Evolutionary conservation across 352 stramenopile species (phyloP).

Genomic region (Phytopythium vexans): DNA sequence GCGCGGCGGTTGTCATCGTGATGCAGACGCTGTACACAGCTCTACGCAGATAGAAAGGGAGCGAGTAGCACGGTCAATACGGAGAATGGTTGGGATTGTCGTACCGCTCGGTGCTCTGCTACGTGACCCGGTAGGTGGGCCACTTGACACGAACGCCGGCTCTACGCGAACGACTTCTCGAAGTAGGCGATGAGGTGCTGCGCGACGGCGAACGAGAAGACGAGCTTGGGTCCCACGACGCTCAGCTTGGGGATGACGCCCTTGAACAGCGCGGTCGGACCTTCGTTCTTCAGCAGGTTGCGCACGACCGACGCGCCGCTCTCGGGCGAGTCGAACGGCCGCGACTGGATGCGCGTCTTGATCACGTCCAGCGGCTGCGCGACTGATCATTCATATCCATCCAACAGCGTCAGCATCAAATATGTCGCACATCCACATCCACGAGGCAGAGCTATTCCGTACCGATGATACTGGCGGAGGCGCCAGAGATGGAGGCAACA

Average conservation of each 20-base stretch:
- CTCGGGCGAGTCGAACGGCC: constrained; percentile 92
- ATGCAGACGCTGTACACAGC: constrained; percentile 3
- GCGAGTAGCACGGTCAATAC: no score
- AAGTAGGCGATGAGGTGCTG: constrained; percentile 95
- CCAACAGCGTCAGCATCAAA: constrained; percentile 7
- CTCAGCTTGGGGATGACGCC: constrained; percentile 93
- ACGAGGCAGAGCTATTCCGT: constrained; percentile 9
- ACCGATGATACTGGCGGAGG: constrained; percentile 82
- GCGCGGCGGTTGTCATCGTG: constrained; percentile 12
- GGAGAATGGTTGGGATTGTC: no score
- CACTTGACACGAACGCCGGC: no score
- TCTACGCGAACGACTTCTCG: constrained; percentile 65
- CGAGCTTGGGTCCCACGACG: constrained; percentile 94
- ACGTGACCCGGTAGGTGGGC: no score
- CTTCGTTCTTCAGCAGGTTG: constrained; percentile 93
- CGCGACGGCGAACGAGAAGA: constrained; percentile 96
- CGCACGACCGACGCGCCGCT: constrained; percentile 88
- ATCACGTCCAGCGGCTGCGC: constrained; percentile 93
- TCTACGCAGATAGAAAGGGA: no score
- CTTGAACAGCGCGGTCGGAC: constrained; percentile 92
- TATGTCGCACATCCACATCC: constrained; percentile 3
- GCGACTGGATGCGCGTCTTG: constrained; percentile 94
- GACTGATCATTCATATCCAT: constrained; percentile 36
- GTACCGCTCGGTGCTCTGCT: no score
- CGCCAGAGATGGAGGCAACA: constrained; percentile 81